Conservation (phyloP, 2,329 filamentous ascomycete species). For the Pseudonectria buxi region DNA sequence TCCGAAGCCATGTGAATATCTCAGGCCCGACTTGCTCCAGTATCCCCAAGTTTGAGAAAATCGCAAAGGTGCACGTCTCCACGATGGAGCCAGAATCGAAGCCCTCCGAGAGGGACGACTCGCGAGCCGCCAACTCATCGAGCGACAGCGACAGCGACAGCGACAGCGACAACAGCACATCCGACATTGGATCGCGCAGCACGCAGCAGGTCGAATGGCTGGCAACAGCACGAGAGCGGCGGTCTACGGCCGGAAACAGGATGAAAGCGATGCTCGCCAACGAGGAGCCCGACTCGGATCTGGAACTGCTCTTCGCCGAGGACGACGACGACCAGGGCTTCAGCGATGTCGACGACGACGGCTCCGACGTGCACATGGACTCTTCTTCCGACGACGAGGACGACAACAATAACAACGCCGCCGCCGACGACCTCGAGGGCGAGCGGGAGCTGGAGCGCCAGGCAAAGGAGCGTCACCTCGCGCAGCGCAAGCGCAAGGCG, state of each 20-base stretch:
- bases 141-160: slow-evolving; percentile 25
- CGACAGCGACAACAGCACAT: slow-evolving; percentile 26
- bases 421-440: slow-evolving; percentile 67
- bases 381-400: slow-evolving; percentile 81
- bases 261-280: slow-evolving; percentile 72
- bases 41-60: slow-evolving; percentile 1
- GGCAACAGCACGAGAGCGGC: slow-evolving; percentile 64
- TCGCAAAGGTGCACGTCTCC: slow-evolving; percentile 6
- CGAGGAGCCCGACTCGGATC: slow-evolving; percentile 61
- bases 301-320: slow-evolving; percentile 71
- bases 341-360: slow-evolving; percentile 59
- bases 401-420: slow-evolving; percentile 44
- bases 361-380: slow-evolving; percentile 76
- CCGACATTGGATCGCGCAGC: slow-evolving; percentile 30
- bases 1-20: slow-evolving; percentile 13
- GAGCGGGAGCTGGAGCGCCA: slow-evolving; percentile 79
- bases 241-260: slow-evolving; percentile 77
- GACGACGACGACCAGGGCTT: slow-evolving; percentile 64
- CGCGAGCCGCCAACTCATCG: slow-evolving; percentile 23
- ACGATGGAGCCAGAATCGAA: slow-evolving; percentile 25
- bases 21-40: neutral
- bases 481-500: slow-evolving; percentile 72
- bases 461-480: slow-evolving; percentile 60
- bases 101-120: slow-evolving; percentile 27
- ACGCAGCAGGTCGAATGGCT: slow-evolving; percentile 55